Percentiles rank a stretch among this genome's conserved stretches.
Conservation (phyloP, 192 early-diverging fungal species). For the Backusella australiensis region DNA sequence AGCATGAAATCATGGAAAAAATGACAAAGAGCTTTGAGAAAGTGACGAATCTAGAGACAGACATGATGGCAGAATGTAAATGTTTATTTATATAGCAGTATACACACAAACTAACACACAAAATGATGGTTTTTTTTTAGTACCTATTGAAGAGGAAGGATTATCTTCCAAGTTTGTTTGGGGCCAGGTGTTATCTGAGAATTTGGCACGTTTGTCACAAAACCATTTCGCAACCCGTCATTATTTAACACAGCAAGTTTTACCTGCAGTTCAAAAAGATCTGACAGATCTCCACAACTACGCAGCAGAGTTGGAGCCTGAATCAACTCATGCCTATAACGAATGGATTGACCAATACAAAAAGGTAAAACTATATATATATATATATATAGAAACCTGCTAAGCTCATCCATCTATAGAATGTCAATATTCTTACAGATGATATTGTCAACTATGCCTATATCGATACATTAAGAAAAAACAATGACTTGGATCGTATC, state of each 20-base stretch:
- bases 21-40: conserved; percentile 46
- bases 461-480: conserved; percentile 49
- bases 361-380: background rate
- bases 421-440: conserved; percentile 20
- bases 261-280: conserved; percentile 52
- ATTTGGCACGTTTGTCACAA: conserved; percentile 53
- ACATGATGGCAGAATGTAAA: conserved; percentile 46
- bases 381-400: background rate
- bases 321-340: background rate
- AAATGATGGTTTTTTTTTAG: background rate
- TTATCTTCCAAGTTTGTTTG: conserved; percentile 63
- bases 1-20: conserved; percentile 29
- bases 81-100: background rate
- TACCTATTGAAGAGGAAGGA: conserved; percentile 47
- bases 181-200: conserved; percentile 60
- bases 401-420: background rate
- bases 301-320: conserved; percentile 9
- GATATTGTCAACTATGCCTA: conserved; percentile 46
- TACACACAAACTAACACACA: background rate
- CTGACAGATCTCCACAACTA: conserved; percentile 40
- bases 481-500: conserved; percentile 53
- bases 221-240: conserved; percentile 64
- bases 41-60: conserved; percentile 47
- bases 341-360: background rate
- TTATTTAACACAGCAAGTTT: conserved; percentile 55